These are phyloP conservation scores for Sporothrix inflata DNA, from an alignment of 2,329 filamentous ascomycete genomes.

Conservation along the genomic window DNA sequence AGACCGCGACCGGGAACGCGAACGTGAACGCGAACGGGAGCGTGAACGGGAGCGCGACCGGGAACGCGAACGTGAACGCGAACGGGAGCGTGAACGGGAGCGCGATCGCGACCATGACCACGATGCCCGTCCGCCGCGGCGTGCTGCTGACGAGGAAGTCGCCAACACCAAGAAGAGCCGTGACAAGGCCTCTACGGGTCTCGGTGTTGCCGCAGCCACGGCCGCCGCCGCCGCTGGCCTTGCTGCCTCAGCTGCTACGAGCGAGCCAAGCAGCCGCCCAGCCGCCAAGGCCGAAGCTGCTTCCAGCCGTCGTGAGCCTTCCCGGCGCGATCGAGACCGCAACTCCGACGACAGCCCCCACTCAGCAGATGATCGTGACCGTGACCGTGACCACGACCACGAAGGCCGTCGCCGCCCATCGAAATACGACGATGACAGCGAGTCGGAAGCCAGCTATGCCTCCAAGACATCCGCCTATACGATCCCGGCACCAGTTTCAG, in stretches of 20 bases:
- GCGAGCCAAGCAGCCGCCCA: neutral
- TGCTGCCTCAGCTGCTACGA: conserved; percentile 36
- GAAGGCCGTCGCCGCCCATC: neutral
- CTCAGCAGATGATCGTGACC: neutral
- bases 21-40: conserved; percentile 28
- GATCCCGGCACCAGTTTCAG: neutral
- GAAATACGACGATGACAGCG: neutral
- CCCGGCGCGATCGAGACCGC: conserved; percentile 19
- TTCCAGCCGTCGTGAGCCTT: neutral
- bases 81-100: conserved; percentile 34
- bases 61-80: conserved; percentile 35
- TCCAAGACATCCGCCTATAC: conserved; percentile 8
- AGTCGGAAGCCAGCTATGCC: conserved; percentile 33
- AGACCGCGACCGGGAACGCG: conserved; percentile 33
- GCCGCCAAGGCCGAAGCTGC: neutral
- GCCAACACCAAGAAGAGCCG: conserved; percentile 46
- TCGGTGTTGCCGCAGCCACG: conserved; percentile 54
- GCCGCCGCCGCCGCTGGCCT: conserved; percentile 45
- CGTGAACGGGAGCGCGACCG: conserved; percentile 24
- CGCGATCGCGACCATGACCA: conserved; percentile 41
- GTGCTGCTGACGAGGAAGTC: conserved; percentile 36
- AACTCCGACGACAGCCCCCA: neutral
- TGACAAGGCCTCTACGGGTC: conserved; percentile 53
- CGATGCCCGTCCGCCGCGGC: conserved; percentile 38
- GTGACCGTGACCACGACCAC: neutral